phyloP scores from a whole-genome alignment of 805 yeast genomes.

The Jamesozyma gamospora region DNA sequence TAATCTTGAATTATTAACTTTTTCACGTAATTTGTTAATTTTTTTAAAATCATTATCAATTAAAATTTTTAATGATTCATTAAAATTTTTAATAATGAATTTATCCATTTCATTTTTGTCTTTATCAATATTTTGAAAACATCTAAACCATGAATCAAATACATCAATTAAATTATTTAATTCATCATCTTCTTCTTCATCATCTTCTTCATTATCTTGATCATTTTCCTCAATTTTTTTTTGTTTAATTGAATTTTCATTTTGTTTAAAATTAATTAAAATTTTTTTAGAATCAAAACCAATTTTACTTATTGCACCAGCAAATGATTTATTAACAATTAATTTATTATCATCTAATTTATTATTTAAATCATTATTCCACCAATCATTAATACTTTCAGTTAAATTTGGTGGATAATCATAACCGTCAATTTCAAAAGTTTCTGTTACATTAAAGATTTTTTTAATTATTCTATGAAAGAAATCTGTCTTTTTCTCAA shows the following conservation, averaged over 20 bases:
- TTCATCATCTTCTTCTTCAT: constrained; percentile 39
- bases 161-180: constrained; percentile 36
- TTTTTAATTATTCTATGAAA: constrained; percentile 50
- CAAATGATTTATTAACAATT: constrained; percentile 52
- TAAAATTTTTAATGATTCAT: constrained; percentile 42
- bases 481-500: constrained; percentile 60
- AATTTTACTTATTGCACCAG: constrained; percentile 57
- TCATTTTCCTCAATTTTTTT: constrained; percentile 12
- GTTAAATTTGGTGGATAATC: constrained; percentile 75
- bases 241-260: constrained; percentile 21
- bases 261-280: constrained; percentile 21
- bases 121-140: constrained; percentile 53
- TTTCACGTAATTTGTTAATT: constrained; percentile 51
- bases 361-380: constrained; percentile 12
- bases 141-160: constrained; percentile 40
- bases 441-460: constrained; percentile 41
- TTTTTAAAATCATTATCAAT: constrained; percentile 51
- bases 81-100: constrained; percentile 48
- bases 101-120: constrained; percentile 65
- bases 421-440: constrained; percentile 65
- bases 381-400: constrained; percentile 55
- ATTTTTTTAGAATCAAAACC: constrained; percentile 42
- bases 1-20: constrained; percentile 59
- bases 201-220: constrained; percentile 15
- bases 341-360: constrained; percentile 16